phyloP scores from a whole-genome alignment of 495 filamentous ascomycete species.

The Podospora anserina region DNA sequence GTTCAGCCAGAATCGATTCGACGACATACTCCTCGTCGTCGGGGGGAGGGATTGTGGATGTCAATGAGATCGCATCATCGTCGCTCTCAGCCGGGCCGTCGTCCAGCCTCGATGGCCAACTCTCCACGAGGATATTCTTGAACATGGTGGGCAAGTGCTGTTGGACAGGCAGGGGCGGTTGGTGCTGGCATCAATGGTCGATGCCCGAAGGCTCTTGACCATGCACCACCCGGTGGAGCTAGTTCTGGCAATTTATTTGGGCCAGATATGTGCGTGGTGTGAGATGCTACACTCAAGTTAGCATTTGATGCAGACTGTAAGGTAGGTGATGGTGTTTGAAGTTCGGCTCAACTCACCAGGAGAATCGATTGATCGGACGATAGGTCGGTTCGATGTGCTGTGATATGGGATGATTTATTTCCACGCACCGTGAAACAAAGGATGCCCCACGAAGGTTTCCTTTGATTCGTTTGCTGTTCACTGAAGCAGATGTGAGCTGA shows the following conservation, averaged over 20 bases:
- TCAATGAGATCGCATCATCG: conserved; percentile 59
- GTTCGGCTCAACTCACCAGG: not conserved
- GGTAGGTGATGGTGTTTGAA: not conserved
- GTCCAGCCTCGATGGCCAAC: not conserved
- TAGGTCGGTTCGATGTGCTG: not conserved
- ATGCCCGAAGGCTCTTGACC: not conserved
- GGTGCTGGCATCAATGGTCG: not conserved
- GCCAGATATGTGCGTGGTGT: not conserved
- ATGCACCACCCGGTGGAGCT: not conserved
- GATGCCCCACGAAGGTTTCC: too few relatives aligned
- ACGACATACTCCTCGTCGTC: conserved; percentile 47
- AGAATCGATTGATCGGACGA: not conserved
- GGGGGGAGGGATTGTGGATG: conserved; percentile 48
- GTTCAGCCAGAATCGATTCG: conserved; percentile 53
- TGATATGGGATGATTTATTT: not conserved
- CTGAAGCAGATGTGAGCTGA: not conserved
- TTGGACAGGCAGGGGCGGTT: too few relatives aligned
- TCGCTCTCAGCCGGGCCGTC: conserved; percentile 31
- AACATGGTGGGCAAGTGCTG: conserved; percentile 8
- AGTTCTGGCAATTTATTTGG: not conserved
- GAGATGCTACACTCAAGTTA: not conserved
- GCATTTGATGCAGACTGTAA: not conserved
- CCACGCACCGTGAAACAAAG: not conserved
- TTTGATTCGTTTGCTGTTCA: too few relatives aligned
- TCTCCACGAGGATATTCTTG: not conserved